phyloP scores from a whole-genome alignment of 306 rosid genomes.

The Vigna reflexopilosa region DNA sequence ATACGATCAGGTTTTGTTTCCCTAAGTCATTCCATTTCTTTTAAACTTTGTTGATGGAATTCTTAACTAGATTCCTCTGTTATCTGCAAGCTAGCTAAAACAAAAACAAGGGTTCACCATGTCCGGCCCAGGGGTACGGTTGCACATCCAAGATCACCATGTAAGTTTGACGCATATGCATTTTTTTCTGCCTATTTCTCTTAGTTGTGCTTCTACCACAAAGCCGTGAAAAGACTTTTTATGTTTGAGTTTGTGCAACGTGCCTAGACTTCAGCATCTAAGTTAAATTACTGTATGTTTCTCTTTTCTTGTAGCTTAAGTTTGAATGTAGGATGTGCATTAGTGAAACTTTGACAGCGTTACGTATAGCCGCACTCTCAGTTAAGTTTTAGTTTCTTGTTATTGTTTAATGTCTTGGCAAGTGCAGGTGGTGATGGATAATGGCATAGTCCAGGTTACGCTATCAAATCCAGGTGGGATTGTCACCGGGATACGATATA shows the following conservation, averaged over 20 bases:
- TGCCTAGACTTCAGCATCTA: not conserved
- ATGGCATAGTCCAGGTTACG: conserved; percentile 88
- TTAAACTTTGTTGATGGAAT: conserved; percentile 3
- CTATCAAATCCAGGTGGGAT: conserved; percentile 88
- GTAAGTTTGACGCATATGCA: conserved; percentile 53
- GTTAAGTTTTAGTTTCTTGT: conserved; percentile 15
- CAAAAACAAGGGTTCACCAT: conserved; percentile 51
- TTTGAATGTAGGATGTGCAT: not conserved
- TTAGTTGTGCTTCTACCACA: not conserved
- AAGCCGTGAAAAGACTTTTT: not conserved
- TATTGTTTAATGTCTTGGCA: conserved; percentile 26
- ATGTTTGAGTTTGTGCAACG: not conserved
- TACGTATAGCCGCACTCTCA: not conserved
- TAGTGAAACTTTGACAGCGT: not conserved
- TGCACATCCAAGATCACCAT: conserved; percentile 62
- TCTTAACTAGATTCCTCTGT: conserved; percentile 33
- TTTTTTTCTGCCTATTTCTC: not conserved
- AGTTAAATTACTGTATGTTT: not conserved
- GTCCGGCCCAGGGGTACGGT: conserved; percentile 64
- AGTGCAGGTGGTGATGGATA: conserved; percentile 90
- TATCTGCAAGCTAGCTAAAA: conserved; percentile 28
- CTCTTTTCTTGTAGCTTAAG: not conserved
- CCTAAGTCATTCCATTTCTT: conserved; percentile 20
- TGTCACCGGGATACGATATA: conserved; percentile 78
- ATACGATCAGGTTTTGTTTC: conserved; percentile 8